Evolutionary conservation across 371 early-diverging fungal species (phyloP), one percentile per base, ranked within the genome.

Genomic region (Haplosporangium sp.): DNA sequence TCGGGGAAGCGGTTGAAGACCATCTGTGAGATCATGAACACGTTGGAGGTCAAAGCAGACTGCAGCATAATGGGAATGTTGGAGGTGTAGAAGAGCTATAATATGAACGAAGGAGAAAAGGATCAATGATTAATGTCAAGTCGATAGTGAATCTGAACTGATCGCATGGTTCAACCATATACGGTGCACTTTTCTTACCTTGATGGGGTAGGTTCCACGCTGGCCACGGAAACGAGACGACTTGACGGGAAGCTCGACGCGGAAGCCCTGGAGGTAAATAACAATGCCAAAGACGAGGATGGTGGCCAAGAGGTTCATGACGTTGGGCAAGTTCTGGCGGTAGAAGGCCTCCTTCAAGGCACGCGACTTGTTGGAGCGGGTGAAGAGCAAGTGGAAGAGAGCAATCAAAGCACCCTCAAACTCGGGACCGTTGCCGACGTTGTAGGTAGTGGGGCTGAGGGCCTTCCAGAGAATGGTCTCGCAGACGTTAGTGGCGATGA

Each of bases 11-110:
- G 91, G 82, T 90, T 94, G 90, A 92, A 98, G 53, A 99, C 90
- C 83, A 98, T 89, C 87, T 98, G 98, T 18, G 99, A 98, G 80
- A 99, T 89, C 85, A 98, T 92, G 84, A 95, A 98, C 71, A 98
- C 86, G 83, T 99, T 95, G 79, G 98, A 95, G 52, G 95, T 92
- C 69, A 99, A 88, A 55, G 99, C 96, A 43, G 98, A 97, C 86
- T 99, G 99, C 66, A 99, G 91, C 95, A 99, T 99, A 80, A 99
- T 95, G 59, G 99, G 99, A 97, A 98, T 99, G 89, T 97, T 99
- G 80, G 99, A 98, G 51, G 99, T 98, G 89, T 99, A 99, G 84
- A 99, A 98, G 59, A 99, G 87, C 89, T 29, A 4, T 29, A 29
- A 29, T 29, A 29, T 29, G 29, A 29, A 29, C 29, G 29, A 29